Percentiles rank a stretch among this genome's conserved stretches.
phyloP scores from a whole-genome alignment of 768 basidiomycete genomes.

The Rhodotorula sphaerocarpa region DNA sequence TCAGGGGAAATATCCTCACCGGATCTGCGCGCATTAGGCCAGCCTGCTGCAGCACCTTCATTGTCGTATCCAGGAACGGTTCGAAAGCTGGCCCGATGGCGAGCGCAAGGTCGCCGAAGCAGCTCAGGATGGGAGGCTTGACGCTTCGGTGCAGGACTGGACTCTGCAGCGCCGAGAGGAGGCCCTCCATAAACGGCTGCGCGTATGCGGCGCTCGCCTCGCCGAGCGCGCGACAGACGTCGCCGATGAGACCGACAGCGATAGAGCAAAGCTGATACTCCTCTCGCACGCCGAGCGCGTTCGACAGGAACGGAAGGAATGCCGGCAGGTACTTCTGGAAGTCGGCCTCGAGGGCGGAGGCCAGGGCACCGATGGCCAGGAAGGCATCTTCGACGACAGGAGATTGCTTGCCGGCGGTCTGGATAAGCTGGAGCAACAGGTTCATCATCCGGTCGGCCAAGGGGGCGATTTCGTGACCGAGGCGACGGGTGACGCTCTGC shows the following conservation, averaged over 20 bases:
- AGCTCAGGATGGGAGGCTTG: conserved; percentile 90
- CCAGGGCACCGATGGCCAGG: conserved; percentile 80
- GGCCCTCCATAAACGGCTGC: conserved; percentile 77
- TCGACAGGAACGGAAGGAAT: conserved; percentile 76
- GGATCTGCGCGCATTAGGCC: conserved; percentile 79
- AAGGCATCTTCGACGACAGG: conserved; percentile 95
- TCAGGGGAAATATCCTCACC: conserved; percentile 49
- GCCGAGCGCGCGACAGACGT: conserved; percentile 88
- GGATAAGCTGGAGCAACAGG: conserved; percentile 71
- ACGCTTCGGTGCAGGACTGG: conserved; percentile 84
- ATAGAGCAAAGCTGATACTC: conserved; percentile 93
- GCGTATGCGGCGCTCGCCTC: conserved; percentile 76
- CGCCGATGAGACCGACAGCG: conserved; percentile 89
- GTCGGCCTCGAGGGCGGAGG: conserved; percentile 63
- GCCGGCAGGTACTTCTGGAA: conserved; percentile 77
- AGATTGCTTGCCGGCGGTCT: conserved; percentile 80
- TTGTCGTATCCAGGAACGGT: conserved; percentile 80
- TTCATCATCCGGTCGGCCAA: conserved; percentile 94
- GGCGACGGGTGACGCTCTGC: conserved; percentile 75
- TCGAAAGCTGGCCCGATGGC: conserved; percentile 77
- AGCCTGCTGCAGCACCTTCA: conserved; percentile 84
- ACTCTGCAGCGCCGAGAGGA: conserved; percentile 83
- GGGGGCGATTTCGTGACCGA: conserved; percentile 71
- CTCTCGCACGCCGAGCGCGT: conserved; percentile 83
- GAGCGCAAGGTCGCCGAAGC: conserved; percentile 93